Base-by-base conservation (phyloP, 2,329 filamentous ascomycete genomes). In the Sarocladium brachiariae region DNA sequence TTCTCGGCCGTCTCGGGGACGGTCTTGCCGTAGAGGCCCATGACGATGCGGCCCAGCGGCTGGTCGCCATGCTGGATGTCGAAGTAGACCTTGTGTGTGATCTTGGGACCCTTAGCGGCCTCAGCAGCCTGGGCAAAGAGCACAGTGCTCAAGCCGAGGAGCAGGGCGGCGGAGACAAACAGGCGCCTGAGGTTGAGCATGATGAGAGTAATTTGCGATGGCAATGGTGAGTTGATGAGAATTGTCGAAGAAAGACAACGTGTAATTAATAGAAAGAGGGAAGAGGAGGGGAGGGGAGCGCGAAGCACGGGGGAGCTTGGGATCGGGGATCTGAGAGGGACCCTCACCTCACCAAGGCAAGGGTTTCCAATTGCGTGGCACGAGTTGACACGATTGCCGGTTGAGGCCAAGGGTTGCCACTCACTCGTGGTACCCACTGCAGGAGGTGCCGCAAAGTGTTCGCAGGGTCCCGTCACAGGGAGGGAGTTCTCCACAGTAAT, bases 1-100 rank as follows among this genome's bases (percentile, higher is more conserved):
- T 88, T 87, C 72, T 83, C 79, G 34, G 70, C 65, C 16, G 82
- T 86, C 79, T 89, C 83, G 61, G 89, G 89, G 25, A 89, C 85
- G 37, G 87, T 92, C 77, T 89, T 89, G 71, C 88, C 89, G 66
- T 93, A 95, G 48, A 95, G 83, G 60, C 89, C 89, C 31, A 93
- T 81, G 58, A 89, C 84, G 59, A 95, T 77, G 55, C 86, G 82
- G 54, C 89, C 89, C 37, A 92, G 65, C 45, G 77, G 67, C 70
- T 89, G 76, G 56, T 88, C 88, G 63, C 85, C 89, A 63, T 89
- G 83, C 62, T 77, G 72, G 58, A 95, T 84, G 70, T 93, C 88
- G 69, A 95, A 92, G 78, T 82, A 93, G 71, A 93, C 89, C 83
- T 95, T 96, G 78, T 88, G 78, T 62, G 91, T 96, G 75, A 96